These are phyloP conservation scores for Caryocar brasiliense DNA, from an alignment of 441 rosid genomes.

Conservation along the genomic window DNA sequence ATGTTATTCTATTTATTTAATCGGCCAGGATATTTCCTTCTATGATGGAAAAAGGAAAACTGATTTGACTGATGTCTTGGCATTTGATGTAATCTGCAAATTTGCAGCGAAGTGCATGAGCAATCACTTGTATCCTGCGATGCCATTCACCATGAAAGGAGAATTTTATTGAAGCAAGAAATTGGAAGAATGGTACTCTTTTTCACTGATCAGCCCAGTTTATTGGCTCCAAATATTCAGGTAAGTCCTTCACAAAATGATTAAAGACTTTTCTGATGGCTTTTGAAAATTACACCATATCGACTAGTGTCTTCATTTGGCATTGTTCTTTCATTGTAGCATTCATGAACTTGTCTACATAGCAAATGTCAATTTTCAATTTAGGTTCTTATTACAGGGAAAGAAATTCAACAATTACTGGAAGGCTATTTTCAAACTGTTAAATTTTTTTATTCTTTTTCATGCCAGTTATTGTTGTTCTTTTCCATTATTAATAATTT, in stretches of 20 bases:
- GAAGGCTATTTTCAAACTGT: too few species aligned
- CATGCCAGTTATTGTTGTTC: too few species aligned
- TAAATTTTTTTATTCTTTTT: too few species aligned
- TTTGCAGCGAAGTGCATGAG: slow-evolving; percentile 91
- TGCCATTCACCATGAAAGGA: slow-evolving; percentile 80
- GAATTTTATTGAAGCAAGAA: slow-evolving; percentile 92
- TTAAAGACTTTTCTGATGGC: slow-evolving; percentile 1
- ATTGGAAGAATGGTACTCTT: slow-evolving; percentile 97
- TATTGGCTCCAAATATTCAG: slow-evolving; percentile 98
- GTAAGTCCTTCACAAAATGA: slow-evolving; percentile 23
- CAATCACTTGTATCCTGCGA: slow-evolving; percentile 78
- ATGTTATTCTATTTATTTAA: too few species aligned
- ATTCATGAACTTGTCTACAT: too few species aligned
- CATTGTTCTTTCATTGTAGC: too few species aligned
- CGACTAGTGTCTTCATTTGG: too few species aligned
- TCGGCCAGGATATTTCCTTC: too few species aligned
- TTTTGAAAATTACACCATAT: neutral
- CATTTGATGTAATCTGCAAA: slow-evolving; percentile 8
- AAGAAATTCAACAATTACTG: too few species aligned
- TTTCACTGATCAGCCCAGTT: slow-evolving; percentile 96
- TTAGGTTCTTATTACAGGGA: too few species aligned
- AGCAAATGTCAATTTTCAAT: too few species aligned
- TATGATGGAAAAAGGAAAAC: neutral
- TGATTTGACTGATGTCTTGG: neutral
- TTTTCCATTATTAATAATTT: too few species aligned